These are phyloP conservation scores for Discostella stelligeroides DNA, from an alignment of 108 stramenopile species.

Conservation along the genomic window DNA sequence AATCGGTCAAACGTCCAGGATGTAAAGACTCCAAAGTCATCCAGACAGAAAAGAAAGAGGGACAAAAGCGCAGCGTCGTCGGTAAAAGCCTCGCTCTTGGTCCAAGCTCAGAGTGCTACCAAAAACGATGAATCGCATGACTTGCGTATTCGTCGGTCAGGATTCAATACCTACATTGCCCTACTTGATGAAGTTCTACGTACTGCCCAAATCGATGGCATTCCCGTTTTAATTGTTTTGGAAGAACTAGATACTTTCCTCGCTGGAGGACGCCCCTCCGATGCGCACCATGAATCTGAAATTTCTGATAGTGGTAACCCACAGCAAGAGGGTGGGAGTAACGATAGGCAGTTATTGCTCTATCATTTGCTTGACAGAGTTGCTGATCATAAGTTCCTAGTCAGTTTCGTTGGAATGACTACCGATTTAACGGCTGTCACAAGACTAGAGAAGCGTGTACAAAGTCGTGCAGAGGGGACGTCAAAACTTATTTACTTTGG, in stretches of 20 bases:
- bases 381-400: constrained; percentile 62
- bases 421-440: constrained; percentile 50
- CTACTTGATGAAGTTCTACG: constrained; percentile 71
- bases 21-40: constrained; percentile 1
- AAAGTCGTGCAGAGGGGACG: constrained; percentile 80
- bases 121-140: constrained; percentile 37
- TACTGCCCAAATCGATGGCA: constrained; percentile 66
- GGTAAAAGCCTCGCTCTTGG: constrained; percentile 2
- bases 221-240: constrained; percentile 80
- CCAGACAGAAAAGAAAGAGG: constrained; percentile 15
- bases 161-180: constrained; percentile 73
- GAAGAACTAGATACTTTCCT: constrained; percentile 80
- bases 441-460: constrained; percentile 80
- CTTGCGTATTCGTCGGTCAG: constrained; percentile 54
- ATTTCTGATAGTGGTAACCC: constrained; percentile 11
- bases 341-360: constrained; percentile 72
- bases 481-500: constrained; percentile 68
- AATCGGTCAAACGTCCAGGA: constrained; percentile 8
- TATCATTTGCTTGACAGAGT: constrained; percentile 89
- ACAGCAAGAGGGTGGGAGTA: constrained; percentile 15
- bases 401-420: constrained; percentile 75
- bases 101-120: constrained; percentile 14
- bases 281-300: neutral
- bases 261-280: constrained; percentile 15
- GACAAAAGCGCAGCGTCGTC: constrained; percentile 10